phyloP scores from a whole-genome alignment of 345 rosid genomes.

The Lumnitzera littorea region DNA sequence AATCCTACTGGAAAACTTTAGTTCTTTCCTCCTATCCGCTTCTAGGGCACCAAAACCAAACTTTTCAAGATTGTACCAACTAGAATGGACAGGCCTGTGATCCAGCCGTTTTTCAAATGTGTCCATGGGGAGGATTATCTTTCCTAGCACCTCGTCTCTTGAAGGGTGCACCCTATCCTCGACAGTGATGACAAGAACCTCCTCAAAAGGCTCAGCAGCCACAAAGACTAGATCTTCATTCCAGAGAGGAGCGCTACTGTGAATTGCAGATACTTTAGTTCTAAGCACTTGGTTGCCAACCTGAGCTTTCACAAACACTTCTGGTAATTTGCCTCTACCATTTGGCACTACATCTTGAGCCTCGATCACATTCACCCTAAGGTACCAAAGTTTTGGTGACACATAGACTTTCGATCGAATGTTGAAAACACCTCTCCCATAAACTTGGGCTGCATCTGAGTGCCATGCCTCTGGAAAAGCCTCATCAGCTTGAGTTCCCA shows the following conservation, averaged over 20 bases:
- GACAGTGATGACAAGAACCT: slow-evolving; percentile 52
- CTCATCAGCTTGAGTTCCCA: slow-evolving; percentile 96
- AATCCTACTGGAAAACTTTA: slow-evolving; percentile 68
- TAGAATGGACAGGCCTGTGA: slow-evolving; percentile 74
- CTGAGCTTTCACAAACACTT: slow-evolving; percentile 62
- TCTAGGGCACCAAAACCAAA: slow-evolving; percentile 67
- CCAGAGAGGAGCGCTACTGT: slow-evolving; percentile 57
- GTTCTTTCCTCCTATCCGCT: slow-evolving; percentile 73
- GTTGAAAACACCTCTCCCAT: slow-evolving; percentile 58
- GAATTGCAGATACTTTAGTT: slow-evolving; percentile 41
- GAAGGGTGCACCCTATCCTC: slow-evolving; percentile 63
- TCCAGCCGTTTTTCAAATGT: slow-evolving; percentile 73
- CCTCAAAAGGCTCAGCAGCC: slow-evolving; percentile 92
- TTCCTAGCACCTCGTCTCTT: slow-evolving; percentile 66
- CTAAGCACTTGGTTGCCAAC: slow-evolving; percentile 74
- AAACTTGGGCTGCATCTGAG: slow-evolving; percentile 57
- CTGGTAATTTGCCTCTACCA: slow-evolving; percentile 58
- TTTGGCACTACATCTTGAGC: slow-evolving; percentile 75
- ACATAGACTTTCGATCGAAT: slow-evolving; percentile 72
- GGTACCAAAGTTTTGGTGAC: slow-evolving; percentile 85
- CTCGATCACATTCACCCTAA: slow-evolving; percentile 76
- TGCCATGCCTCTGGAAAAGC: slow-evolving; percentile 88
- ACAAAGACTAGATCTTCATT: slow-evolving; percentile 88
- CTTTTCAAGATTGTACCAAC: slow-evolving; percentile 84
- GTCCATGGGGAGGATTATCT: slow-evolving; percentile 42